Evolutionary conservation across 495 filamentous ascomycete species (phyloP).

Genomic region (Aspergillus carlsbadensis): DNA sequence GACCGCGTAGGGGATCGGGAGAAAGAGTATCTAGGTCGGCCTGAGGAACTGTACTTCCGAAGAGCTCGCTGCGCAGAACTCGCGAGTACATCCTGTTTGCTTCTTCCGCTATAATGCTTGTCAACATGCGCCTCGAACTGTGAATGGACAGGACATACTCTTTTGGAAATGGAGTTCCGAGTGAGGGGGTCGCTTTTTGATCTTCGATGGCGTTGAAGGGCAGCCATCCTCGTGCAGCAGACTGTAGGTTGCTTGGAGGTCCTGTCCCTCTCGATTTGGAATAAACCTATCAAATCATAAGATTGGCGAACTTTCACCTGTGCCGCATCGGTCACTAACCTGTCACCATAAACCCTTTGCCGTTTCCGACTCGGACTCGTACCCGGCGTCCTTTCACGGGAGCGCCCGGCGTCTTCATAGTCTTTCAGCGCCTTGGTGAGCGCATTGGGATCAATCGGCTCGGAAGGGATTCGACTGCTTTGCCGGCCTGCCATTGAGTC

Average conservation of each 20-base stretch:
- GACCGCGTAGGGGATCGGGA: conserved; percentile 60
- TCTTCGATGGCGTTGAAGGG: conserved; percentile 82
- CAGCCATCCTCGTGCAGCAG: conserved; percentile 89
- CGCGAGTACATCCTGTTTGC: conserved; percentile 89
- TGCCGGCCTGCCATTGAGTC: conserved; percentile 29
- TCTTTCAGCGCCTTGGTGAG: conserved; percentile 63
- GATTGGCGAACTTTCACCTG: neutral
- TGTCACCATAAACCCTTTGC: conserved; percentile 80
- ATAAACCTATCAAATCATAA: conserved; percentile 68
- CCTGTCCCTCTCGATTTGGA: conserved; percentile 89
- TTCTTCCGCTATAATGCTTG: conserved; percentile 71
- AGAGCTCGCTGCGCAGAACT: conserved; percentile 86
- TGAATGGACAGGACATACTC: conserved; percentile 55
- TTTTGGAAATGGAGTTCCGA: conserved; percentile 91
- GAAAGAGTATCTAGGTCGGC: conserved; percentile 64
- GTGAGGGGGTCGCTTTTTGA: conserved; percentile 80
- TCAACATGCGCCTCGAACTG: conserved; percentile 34
- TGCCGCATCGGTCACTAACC: conserved; percentile 45
- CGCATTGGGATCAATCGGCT: conserved; percentile 60
- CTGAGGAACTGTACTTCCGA: conserved; percentile 86
- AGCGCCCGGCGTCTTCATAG: conserved; percentile 59
- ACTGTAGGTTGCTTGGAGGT: conserved; percentile 87
- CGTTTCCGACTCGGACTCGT: conserved; percentile 84
- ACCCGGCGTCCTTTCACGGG: conserved; percentile 67
- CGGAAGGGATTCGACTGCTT: conserved; percentile 42